Base-by-base conservation (phyloP, 2,329 filamentous ascomycete species). In the Diaporthe sp. region DNA sequence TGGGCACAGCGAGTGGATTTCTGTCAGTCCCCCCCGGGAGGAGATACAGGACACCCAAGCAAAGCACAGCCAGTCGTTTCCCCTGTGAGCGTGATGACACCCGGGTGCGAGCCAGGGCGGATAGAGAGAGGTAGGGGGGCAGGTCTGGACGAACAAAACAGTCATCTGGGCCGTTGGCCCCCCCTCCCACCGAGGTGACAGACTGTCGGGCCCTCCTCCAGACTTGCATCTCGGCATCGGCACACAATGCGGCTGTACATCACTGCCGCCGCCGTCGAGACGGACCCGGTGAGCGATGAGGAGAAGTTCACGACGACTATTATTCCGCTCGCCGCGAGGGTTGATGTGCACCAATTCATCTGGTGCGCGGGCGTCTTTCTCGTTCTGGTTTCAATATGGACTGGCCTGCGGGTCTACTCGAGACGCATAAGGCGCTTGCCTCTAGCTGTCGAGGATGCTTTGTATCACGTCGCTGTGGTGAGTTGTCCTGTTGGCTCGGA, bases 321-420 rank as follows among this genome's bases (percentile, higher is more conserved):
- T n/a, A 57, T 74, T 2, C 73, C 73, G 30, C 58, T 74, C 38
- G 58, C 68, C n/a, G n/a, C 33, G 19, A 64, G 73, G 42, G 35
- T 17, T 17, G 30, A 66, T 4, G 54, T 72, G 17, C 35, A 60
- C 58, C 47, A 64, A 8, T 72, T 74, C n/a, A 57, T 74, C 19
- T 74, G 73, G 73, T 72, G 68, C 6, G 64, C 68, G 12, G 25
- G 73, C 40, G 40, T 72, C 28, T 67, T 72, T 28, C 45, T 64
- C 42, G 60, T 72, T 9, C 60, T 72, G 13, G 68, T 72, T 19
- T 55, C 73, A 8, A 35, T 72, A 33, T 74, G 73, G 73, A 60
- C 68, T 33, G 73, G 60, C 8, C 19, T 74, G 42, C 73, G 73
- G 50, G 54, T 74, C 40, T 72, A 72, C 38, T 66, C 73, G 73